These are phyloP conservation scores for Bodo saltans DNA, from an alignment of 78 protist species.

Conservation along the genomic window DNA sequence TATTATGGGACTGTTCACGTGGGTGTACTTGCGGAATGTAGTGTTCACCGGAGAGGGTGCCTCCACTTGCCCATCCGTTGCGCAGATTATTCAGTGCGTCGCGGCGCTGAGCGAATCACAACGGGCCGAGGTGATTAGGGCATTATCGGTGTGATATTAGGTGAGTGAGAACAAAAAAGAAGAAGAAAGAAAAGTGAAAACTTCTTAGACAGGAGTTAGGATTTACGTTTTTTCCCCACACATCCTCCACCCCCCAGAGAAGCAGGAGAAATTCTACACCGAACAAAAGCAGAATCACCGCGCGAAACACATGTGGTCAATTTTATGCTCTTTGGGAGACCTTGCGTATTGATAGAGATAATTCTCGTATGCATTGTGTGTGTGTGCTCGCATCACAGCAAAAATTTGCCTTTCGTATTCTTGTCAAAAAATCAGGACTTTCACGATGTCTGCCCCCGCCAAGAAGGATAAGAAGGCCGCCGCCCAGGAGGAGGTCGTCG, in stretches of 20 bases:
- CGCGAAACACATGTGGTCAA: too few species aligned
- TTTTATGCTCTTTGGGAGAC: neutral
- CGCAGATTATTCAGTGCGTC: neutral
- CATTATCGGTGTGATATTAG: neutral
- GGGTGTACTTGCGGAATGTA: conserved; percentile 56
- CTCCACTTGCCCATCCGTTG: neutral
- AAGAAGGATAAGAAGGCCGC: neutral
- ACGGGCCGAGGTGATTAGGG: neutral
- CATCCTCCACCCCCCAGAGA: too few species aligned
- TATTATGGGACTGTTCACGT: conserved; percentile 74
- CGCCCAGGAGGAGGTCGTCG: neutral
- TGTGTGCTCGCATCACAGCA: neutral
- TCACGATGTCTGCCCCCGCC: neutral
- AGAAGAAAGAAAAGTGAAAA: neutral
- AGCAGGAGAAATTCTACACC: too few species aligned
- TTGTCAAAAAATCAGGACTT: neutral
- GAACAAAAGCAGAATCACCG: too few species aligned
- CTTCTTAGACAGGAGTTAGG: neutral
- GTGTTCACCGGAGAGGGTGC: neutral
- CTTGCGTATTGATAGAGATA: neutral
- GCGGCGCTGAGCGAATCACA: neutral
- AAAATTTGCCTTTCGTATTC: neutral
- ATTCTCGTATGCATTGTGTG: neutral
- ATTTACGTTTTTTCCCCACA: conserved; percentile 10
- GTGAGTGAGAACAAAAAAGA: neutral